These are phyloP conservation scores for Tricholoma bakamatsutake DNA, from an alignment of 768 basidiomycete genomes.

Conservation along the genomic window DNA sequence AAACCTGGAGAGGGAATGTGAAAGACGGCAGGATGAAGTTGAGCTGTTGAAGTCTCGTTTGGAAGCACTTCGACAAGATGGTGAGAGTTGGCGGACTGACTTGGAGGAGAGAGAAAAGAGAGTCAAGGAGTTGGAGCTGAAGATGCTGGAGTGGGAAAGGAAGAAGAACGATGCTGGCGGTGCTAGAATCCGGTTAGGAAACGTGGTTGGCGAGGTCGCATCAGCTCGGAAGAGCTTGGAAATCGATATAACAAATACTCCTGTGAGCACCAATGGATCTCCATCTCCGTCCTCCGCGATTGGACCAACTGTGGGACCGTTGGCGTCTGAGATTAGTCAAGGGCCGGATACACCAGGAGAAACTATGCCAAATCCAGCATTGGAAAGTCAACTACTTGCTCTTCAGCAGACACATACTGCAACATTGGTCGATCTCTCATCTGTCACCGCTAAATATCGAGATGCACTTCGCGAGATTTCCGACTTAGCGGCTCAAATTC, in stretches of 20 bases:
- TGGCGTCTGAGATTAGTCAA: conserved; percentile 20
- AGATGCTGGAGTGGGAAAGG: conserved; percentile 74
- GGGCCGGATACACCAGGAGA: conserved; percentile 18
- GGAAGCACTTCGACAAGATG: conserved; percentile 62
- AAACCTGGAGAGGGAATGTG: conserved; percentile 69
- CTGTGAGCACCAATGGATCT: conserved; percentile 8
- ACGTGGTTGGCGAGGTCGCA: conserved; percentile 64
- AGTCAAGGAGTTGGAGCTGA: conserved; percentile 70
- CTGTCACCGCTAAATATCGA: conserved; percentile 76
- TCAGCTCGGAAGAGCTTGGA: conserved; percentile 66
- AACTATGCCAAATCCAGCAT: conserved; percentile 27
- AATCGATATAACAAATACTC: conserved; percentile 31
- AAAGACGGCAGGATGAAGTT: conserved; percentile 67
- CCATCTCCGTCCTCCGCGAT: conserved; percentile 19
- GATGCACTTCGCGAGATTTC: conserved; percentile 89
- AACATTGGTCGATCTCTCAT: conserved; percentile 73
- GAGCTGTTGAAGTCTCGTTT: conserved; percentile 65
- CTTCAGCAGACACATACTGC: conserved; percentile 82
- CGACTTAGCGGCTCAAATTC: conserved; percentile 87
- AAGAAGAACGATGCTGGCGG: conserved; percentile 64
- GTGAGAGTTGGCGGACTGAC: conserved; percentile 78
- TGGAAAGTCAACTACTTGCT: conserved; percentile 59
- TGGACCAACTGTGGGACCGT: conserved; percentile 21
- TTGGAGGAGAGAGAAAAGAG: conserved; percentile 77
- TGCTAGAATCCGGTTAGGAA: conserved; percentile 59